A percentile compares a stretch with the other conserved stretches of the same genome.
Conservation (phyloP, 2,329 filamentous ascomycete genomes). For the Ophioceras dolichostomum region DNA sequence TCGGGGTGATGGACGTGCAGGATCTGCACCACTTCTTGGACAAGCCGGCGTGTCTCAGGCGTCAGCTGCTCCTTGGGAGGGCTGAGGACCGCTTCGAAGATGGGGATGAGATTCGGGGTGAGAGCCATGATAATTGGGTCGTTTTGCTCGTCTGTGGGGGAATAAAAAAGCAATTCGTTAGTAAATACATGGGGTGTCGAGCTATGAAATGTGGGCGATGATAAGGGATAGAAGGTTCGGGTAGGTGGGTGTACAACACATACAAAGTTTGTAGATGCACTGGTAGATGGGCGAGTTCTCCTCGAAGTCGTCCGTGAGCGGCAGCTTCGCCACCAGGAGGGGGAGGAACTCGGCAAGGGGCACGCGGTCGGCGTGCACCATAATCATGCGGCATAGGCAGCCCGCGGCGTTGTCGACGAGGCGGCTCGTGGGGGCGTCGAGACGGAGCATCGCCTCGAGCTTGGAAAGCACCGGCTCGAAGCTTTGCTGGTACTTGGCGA, state of each 20-base stretch:
- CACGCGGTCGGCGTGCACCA: slow-evolving; percentile 71
- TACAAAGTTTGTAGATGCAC: slow-evolving; percentile 80
- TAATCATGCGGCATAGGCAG: slow-evolving; percentile 85
- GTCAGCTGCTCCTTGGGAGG: slow-evolving; percentile 66
- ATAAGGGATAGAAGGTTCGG: no score
- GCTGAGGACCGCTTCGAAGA: slow-evolving; percentile 62
- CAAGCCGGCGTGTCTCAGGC: slow-evolving; percentile 52
- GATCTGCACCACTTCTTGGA: slow-evolving; percentile 49
- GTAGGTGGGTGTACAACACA: no score
- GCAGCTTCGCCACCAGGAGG: slow-evolving; percentile 64
- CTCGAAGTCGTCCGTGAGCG: slow-evolving; percentile 85
- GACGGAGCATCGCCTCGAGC: slow-evolving; percentile 73
- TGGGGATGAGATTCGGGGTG: slow-evolving; percentile 54
- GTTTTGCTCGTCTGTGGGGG: slow-evolving; percentile 44
- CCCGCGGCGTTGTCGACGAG: slow-evolving; percentile 89
- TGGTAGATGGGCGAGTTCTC: slow-evolving; percentile 92
- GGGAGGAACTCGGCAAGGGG: slow-evolving; percentile 76
- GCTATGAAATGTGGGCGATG: slow-evolving; percentile 16
- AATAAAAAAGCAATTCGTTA: slow-evolving; percentile 9
- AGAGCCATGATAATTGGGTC: slow-evolving; percentile 59
- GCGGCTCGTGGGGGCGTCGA: slow-evolving; percentile 53
- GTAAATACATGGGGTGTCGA: slow-evolving; percentile 3
- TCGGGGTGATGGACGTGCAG: slow-evolving; percentile 21
- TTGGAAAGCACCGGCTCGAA: slow-evolving; percentile 72
- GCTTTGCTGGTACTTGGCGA: slow-evolving; percentile 58